Percentiles rank a stretch among this genome's conserved stretches.
phyloP scores from a whole-genome alignment of 2,329 filamentous ascomycete genomes.

The Cercospora citrullina region DNA sequence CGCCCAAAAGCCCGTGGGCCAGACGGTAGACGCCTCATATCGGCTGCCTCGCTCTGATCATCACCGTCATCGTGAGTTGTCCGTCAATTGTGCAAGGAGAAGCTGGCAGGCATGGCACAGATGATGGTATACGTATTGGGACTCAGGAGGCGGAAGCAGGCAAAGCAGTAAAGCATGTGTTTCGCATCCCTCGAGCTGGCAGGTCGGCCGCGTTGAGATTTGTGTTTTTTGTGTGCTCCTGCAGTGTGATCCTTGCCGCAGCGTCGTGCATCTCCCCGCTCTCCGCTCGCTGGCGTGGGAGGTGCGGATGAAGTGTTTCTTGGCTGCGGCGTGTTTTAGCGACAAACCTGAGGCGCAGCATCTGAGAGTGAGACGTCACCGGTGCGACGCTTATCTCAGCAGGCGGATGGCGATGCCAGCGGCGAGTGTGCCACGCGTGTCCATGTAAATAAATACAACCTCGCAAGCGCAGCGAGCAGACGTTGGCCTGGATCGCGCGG shows the following conservation, averaged over 20 bases:
- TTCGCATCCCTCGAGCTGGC: constrained; percentile 1
- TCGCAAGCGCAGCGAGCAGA: neutral
- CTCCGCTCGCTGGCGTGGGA: neutral
- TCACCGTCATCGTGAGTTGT: neutral
- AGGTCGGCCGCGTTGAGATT: neutral
- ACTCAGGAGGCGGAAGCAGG: neutral
- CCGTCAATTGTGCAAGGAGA: neutral
- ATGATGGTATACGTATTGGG: neutral
- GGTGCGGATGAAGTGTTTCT: neutral
- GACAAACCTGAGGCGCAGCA: constrained; percentile 4
- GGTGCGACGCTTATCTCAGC: neutral
- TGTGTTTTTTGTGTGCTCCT: neutral
- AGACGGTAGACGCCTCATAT: neutral
- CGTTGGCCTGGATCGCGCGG: neutral
- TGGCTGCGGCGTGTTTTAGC: neutral
- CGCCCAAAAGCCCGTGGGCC: neutral
- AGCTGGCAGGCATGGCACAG: neutral
- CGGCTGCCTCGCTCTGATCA: neutral
- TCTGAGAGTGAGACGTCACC: neutral
- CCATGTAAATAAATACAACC: neutral
- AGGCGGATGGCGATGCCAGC: neutral
- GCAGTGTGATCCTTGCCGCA: constrained; percentile 8
- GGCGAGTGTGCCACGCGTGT: neutral
- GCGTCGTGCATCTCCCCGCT: constrained; percentile 7
- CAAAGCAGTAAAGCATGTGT: neutral